These are phyloP conservation scores for Neohortaea acidophila DNA, from an alignment of 495 filamentous ascomycete genomes.

Conservation along the genomic window DNA sequence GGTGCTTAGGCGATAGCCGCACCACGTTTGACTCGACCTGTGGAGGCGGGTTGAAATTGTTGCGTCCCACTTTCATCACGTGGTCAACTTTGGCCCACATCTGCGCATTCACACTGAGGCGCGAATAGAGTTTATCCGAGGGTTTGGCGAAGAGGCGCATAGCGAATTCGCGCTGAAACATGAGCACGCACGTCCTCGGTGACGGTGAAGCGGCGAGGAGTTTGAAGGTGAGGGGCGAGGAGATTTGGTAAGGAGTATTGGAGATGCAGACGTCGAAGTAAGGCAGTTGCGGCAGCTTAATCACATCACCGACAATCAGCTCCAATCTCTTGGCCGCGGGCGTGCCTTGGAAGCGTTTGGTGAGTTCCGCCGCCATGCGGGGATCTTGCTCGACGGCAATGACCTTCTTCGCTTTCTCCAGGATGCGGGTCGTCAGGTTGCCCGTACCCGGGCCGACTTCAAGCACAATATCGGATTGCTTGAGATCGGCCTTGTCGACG, in stretches of 20 bases:
- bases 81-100: conserved; percentile 84
- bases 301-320: conserved; percentile 79
- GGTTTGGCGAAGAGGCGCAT: conserved; percentile 61
- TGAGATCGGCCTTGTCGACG: conserved; percentile 72
- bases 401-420: conserved; percentile 72
- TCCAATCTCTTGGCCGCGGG: conserved; percentile 67
- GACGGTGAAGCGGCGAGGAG: conserved; percentile 65
- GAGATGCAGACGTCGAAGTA: conserved; percentile 83
- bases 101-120: conserved; percentile 79
- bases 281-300: conserved; percentile 66
- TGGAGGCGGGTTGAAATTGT: conserved; percentile 91
- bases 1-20: conserved; percentile 59
- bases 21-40: conserved; percentile 79
- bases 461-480: conserved; percentile 68
- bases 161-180: conserved; percentile 76
- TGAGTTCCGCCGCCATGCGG: conserved; percentile 90
- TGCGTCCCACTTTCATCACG: conserved; percentile 81
- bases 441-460: conserved; percentile 70
- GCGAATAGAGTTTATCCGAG: conserved; percentile 69
- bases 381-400: conserved; percentile 91
- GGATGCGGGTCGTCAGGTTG: conserved; percentile 75
- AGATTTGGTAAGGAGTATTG: conserved; percentile 95
- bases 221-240: conserved; percentile 81
- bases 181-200: conserved; percentile 66
- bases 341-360: conserved; percentile 80